Evolutionary conservation across 805 yeast species (phyloP).

Genomic region (Candida ovalis): DNA sequence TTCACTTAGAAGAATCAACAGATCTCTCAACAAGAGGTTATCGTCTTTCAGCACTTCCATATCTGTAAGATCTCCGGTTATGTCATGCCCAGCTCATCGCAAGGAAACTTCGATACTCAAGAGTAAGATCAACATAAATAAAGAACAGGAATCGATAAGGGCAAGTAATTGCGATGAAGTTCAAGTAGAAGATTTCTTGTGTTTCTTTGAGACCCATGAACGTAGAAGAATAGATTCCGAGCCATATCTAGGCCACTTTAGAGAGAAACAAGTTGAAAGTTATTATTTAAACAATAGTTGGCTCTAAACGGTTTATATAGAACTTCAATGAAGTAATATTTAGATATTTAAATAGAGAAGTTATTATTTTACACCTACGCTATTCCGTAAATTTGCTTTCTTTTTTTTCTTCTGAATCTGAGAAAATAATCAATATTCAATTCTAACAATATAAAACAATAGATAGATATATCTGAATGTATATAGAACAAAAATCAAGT

Average conservation of each 20-base stretch:
- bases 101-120: conserved; percentile 36
- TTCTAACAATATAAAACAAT: background rate
- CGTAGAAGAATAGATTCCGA: conserved; percentile 32
- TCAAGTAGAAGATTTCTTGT: conserved; percentile 33
- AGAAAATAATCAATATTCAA: background rate
- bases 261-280: conserved; percentile 36
- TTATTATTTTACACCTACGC: too few species aligned
- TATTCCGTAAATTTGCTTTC: background rate
- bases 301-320: background rate
- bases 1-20: conserved; percentile 18
- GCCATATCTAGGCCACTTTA: conserved; percentile 28
- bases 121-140: conserved; percentile 31
- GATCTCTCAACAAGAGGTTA: conserved; percentile 15
- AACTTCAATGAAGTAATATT: background rate
- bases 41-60: conserved; percentile 10
- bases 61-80: background rate
- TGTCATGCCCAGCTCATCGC: background rate
- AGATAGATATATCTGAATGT: background rate
- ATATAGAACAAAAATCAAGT: background rate
- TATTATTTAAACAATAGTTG: conserved; percentile 29
- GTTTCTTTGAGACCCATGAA: conserved; percentile 35
- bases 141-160: conserved; percentile 32
- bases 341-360: background rate
- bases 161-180: conserved; percentile 38
- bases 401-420: background rate